Evolutionary conservation across 208 protist genomes (phyloP), one percentile per base, ranked within the genome.

Genomic region (Acanthamoeba quina): DNA sequence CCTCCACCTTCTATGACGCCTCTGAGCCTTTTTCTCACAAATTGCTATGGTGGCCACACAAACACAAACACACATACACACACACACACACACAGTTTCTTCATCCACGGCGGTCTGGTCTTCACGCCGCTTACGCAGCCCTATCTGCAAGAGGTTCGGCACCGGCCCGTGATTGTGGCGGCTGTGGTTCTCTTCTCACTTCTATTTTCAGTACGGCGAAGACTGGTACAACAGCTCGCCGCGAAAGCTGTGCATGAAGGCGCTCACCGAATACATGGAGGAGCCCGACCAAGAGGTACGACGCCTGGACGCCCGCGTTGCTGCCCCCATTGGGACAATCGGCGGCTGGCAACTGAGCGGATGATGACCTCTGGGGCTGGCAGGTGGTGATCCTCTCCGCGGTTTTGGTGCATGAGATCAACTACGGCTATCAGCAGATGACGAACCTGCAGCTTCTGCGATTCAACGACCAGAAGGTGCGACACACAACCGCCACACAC

Each of bases 101-200:
- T 95, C 34, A 82, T 96, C 29, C 96, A 95, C 74, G 92, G 95
- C 56, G 95, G 95, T 13, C 86, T 95, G 56, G 95, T 96, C 24
- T 96, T 96, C 62, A 85, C 94, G 24, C 68, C 56, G 26, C 94
- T 97, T 29, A 95, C 94, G 13, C 85, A 89, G 64, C 94, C 94
- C 6, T 96, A 96, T 52, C 94, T 96, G 11, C 60, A 62, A 29
- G 95, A 96, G 64, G 95, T 56, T 64, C 21, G 58, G 58, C 26
- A 64, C 26, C 15, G 15, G 21, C 26, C 26, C 26, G 58, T 64
- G 58, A 7, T 19, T 64, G 58, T 64, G 58, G 15, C 17, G 5
- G 21, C 5, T 76, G 17, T 17, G 68, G 21, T 76, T 76, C 26
- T 76, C 1, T 37, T 76, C 64, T 72, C 64, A 72, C 64, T 21